Base-by-base conservation (phyloP, 495 filamentous ascomycete genomes). In the Physcia stellaris region DNA sequence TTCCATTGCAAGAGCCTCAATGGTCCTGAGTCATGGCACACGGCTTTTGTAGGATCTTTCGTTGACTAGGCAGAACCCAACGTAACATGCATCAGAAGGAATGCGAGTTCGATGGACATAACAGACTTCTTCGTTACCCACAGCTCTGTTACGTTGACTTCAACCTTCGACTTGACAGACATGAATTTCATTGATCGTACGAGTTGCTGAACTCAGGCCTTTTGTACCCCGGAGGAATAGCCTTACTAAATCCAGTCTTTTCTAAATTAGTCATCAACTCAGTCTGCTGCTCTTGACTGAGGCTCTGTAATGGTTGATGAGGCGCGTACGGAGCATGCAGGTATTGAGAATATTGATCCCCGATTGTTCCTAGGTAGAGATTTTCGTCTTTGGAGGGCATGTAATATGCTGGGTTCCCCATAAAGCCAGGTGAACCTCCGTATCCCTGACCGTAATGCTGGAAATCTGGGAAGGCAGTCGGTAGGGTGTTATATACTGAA, bases 221-320 rank as follows among this genome's bases (percentile, higher is more conserved):
- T n/a, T n/a, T n/a, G n/a, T n/a, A n/a, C n/a, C n/a, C n/a, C n/a
- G n/a, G n/a, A n/a, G n/a, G n/a, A n/a, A n/a, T n/a, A n/a, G n/a
- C n/a, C n/a, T n/a, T n/a, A n/a, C n/a, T n/a, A n/a, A 28, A 28
- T 7, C 26, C 26, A 28, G 7, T 28, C 19, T 16, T 20, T 17
- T 48, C 45, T n/a, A 48, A 32, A 22, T 17, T 48, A 7, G 17
- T 44, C 74, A 83, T 75, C 36, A 85, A 56, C 58, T 83, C 75
- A 29, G 75, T 55, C 54, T 83, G 80, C 53, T 83, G 75, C 49
- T 80, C 67, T 38, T 80, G 75, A 32, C 70, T 80, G 37, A 85
- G 58, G 28, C 77, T 80, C 30, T 75, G 71, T 29, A 72, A 66
- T 7, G 77, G 62, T 52, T 67, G 60, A 21, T 64, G 41, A 46